Base-by-base conservation (phyloP, 768 basidiomycete species). In the Calvatia gigantea region DNA sequence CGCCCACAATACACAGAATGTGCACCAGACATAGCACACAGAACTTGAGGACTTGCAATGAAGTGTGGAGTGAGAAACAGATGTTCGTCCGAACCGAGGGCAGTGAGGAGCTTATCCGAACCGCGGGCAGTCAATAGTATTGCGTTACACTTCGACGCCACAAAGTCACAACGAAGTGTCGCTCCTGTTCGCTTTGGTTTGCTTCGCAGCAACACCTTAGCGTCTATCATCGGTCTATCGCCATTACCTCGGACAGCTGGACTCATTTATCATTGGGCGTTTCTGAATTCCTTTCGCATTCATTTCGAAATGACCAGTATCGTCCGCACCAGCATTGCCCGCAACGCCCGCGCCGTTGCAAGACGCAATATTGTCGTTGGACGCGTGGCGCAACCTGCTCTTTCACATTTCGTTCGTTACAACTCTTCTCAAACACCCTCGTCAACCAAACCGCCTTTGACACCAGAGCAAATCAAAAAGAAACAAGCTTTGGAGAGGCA, bases 401-500 rank as follows among this genome's bases (percentile, higher is more conserved):
- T 42, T 2, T 15, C 56, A 6, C 47, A 52, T 17, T 56, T 64
- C 27, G 56, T 64, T 31, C 73, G 75, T 23, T 63, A 62, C 58
- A 70, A 75, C 57, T 78, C 54, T 43, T 60, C 56, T 25, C 60
- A 72, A 53, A 57, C 63, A 29, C 58, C 67, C 14, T 38, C 57
- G 6, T 55, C 62, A 0, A 54, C 58, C 4, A 62, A 64, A 46
- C 51, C 67, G 28, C 60, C 65, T 27, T 60, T 65, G 51, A 65
- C 70, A 2, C 63, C 70, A 9, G 70, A 73, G 51, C 56, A 72
- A 55, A 56, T 64, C 23, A 66, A 64, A 6, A 65, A 61, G 56
- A 77, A 73, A 60, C 71, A 62, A 7, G 69, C 67, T 11, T 61
- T 67, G 21, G 68, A 79, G 45, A 65, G 61, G 21, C 59, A 66